A percentile compares a stretch with the other conserved stretches of the same genome.
These are phyloP conservation scores for Hypoxylon sp. DNA, from an alignment of 2,329 filamentous ascomycete genomes.

Conservation along the genomic window DNA sequence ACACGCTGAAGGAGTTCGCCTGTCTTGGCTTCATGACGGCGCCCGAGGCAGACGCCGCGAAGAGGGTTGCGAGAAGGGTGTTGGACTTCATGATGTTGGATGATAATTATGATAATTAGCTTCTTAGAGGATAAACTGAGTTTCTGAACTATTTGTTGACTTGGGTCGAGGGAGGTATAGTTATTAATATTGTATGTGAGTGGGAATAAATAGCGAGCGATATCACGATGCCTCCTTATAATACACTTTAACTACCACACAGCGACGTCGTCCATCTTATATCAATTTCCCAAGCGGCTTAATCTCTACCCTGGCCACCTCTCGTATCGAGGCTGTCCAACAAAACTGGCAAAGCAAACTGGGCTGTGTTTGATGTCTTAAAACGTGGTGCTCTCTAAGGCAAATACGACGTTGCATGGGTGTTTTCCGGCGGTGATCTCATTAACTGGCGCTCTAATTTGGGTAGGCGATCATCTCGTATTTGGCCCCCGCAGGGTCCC, in stretches of 20 bases:
- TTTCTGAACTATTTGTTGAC: background rate
- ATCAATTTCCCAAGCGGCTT: background rate
- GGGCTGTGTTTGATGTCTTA: slow-evolving; percentile 26
- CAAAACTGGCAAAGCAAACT: slow-evolving; percentile 7
- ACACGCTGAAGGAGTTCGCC: slow-evolving; percentile 38
- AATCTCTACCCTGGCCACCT: slow-evolving; percentile 10
- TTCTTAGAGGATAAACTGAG: background rate
- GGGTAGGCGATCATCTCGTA: slow-evolving; percentile 44
- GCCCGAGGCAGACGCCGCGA: slow-evolving; percentile 41
- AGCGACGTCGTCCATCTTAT: slow-evolving; percentile 21
- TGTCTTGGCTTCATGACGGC: slow-evolving; percentile 35
- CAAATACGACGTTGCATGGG: slow-evolving; percentile 39
- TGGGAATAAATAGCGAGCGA: slow-evolving; percentile 15
- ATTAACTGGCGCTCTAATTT: slow-evolving; percentile 14
- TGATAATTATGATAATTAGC: background rate
- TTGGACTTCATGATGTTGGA: slow-evolving; percentile 41
- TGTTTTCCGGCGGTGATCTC: slow-evolving; percentile 10
- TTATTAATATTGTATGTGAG: slow-evolving; percentile 12
- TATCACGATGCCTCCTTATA: slow-evolving; percentile 2
- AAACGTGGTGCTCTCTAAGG: slow-evolving; percentile 22
- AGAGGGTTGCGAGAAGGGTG: slow-evolving; percentile 35
- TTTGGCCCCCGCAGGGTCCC: slow-evolving; percentile 21
- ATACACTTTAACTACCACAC: background rate
- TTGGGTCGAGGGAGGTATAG: background rate
- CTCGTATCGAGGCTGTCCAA: slow-evolving; percentile 12